Conservation (phyloP, 495 filamentous ascomycete species). For the Melanomma pulvis-pyrius region DNA sequence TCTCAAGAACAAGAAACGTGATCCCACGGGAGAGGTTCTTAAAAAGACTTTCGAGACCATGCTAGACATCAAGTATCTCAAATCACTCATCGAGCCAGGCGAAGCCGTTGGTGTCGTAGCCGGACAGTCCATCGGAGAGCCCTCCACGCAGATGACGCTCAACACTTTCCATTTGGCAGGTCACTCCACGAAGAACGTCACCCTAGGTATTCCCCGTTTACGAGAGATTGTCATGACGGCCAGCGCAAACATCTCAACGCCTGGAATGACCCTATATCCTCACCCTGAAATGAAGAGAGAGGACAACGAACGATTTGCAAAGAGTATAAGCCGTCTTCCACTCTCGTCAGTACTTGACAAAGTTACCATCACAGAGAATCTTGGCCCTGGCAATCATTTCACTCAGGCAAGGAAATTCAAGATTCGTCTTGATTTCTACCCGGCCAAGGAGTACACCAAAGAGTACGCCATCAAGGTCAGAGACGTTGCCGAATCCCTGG, state of each 20-base stretch:
- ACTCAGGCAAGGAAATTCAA: constrained; percentile 79
- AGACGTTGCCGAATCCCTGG: constrained; percentile 78
- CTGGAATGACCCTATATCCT: constrained; percentile 84
- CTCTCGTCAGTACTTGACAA: constrained; percentile 85
- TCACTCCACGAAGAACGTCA: constrained; percentile 98
- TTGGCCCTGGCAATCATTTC: constrained; percentile 67
- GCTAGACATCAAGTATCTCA: constrained; percentile 88
- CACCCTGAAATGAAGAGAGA: constrained; percentile 70
- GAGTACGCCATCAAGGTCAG: constrained; percentile 79
- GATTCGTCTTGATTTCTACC: constrained; percentile 81
- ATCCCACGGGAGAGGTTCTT: constrained; percentile 54
- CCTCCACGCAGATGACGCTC: constrained; percentile 98
- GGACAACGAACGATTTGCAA: constrained; percentile 79
- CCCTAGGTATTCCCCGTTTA: constrained; percentile 93
- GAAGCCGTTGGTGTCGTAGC: constrained; percentile 98
- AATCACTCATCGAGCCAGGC: constrained; percentile 90
- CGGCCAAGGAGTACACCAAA: constrained; percentile 74
- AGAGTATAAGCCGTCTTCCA: constrained; percentile 86
- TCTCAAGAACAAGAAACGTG: constrained; percentile 75
- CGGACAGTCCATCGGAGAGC: constrained; percentile 94
- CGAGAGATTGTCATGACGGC: constrained; percentile 99
- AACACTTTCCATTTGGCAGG: constrained; percentile 99
- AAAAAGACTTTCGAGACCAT: constrained; percentile 81
- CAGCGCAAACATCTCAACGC: constrained; percentile 81
- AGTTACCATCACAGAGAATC: constrained; percentile 73